Evolutionary conservation across 805 yeast species (phyloP), one percentile per base, ranked within the genome.

Genomic region (Ogataea nitratoaversa): DNA sequence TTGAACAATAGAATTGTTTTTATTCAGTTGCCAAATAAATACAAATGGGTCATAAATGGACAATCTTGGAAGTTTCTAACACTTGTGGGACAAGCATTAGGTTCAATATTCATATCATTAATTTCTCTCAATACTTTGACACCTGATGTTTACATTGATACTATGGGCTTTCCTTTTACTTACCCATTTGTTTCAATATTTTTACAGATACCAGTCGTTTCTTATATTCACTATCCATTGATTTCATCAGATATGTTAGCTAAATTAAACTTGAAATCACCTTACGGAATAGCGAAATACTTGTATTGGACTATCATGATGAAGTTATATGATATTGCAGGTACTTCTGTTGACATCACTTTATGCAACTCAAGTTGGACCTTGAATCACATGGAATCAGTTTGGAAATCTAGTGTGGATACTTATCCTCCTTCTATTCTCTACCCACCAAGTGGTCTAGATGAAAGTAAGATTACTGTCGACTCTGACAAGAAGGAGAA

Each of bases 211-310:
- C 99, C 99, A 0, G 74, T 93, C 20, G 65, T 84, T 19, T 78
- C 96, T 1, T 93, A 93, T 56, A 86, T 88, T n/a, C 99, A 93
- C 64, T 93, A 85, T 66, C 99, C 99, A 1, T 77, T 90, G 14
- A 80, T 93, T 25, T 95, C 95, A 32, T 63, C 68, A 20, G 98
- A 91, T 50, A 93, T 93, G 99, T 66, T 89, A 48, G 66, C 66
- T 36, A 82, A 83, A 50, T 63, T 84, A 46, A 65, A 64, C 37
- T 42, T 56, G 30, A 52, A 43, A 3, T 37, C 46, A 35, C 36
- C 52, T 43, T 35, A 50, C 49, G 44, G 54, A 12, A 62, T 60
- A 30, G 42, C 68, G 19, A 80, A 78, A 56, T 76, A 70, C 46
- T 31, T 65, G 2, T 93, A 93, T 61, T 93, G 98, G 97, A 62